Conservation (phyloP, 352 stramenopile species). For the Globisporangium echinulatum region DNA sequence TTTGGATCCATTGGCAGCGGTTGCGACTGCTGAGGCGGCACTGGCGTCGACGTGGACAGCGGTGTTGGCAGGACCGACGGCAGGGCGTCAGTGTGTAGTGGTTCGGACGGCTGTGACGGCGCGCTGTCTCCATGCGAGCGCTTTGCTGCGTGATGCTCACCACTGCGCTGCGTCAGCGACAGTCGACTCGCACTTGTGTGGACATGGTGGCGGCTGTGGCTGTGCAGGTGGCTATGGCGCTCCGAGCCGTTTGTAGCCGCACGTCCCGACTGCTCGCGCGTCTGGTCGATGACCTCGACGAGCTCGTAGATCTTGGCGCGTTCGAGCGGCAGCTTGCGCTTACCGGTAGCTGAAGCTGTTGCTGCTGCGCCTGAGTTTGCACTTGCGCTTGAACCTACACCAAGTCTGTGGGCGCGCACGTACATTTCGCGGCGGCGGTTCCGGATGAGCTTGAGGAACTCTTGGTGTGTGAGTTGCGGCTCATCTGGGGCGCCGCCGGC, state of each 20-base stretch:
- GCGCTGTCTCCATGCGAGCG: slow-evolving; percentile 8
- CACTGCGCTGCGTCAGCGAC: background rate
- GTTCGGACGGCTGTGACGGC: slow-evolving; percentile 3
- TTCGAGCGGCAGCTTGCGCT: slow-evolving; percentile 44
- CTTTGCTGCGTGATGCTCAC: background rate
- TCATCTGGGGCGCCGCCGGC: slow-evolving; percentile 41
- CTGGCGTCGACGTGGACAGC: background rate
- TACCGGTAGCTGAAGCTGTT: slow-evolving; percentile 26
- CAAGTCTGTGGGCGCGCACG: slow-evolving; percentile 19
- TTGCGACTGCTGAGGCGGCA: background rate
- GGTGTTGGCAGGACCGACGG: background rate
- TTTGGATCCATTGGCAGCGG: slow-evolving; percentile 18
- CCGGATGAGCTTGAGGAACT: slow-evolving; percentile 69
- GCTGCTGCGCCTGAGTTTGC: background rate
- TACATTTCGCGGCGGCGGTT: slow-evolving; percentile 62
- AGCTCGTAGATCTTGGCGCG: slow-evolving; percentile 51
- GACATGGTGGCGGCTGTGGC: background rate
- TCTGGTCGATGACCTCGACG: slow-evolving; percentile 56
- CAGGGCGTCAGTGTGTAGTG: background rate
- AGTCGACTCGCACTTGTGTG: background rate
- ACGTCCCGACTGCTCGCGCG: slow-evolving; percentile 23
- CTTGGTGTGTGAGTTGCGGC: slow-evolving; percentile 33
- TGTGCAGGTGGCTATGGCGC: slow-evolving; percentile 19
- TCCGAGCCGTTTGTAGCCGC: background rate
- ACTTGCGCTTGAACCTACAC: background rate